Evolutionary conservation across 2,329 filamentous ascomycete species (phyloP).

Genomic region (Fusarium incarnatum): DNA sequence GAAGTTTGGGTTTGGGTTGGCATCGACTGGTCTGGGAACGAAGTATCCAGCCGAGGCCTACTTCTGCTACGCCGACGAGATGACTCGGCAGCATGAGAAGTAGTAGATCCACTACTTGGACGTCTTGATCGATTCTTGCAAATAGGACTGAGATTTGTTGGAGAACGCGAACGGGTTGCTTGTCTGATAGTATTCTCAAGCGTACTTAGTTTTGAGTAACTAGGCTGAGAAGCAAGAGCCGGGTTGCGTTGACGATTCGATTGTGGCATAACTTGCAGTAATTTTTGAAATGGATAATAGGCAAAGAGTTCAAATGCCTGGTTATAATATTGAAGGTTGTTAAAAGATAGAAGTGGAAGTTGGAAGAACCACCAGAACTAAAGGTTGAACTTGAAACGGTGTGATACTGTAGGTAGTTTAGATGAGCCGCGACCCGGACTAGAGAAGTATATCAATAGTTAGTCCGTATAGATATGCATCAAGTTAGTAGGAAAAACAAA

Average conservation of each 20-base stretch:
- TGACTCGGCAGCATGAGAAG: background rate
- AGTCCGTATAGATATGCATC: background rate
- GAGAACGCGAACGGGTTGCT: slow-evolving; percentile 27
- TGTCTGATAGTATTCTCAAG: slow-evolving; percentile 22
- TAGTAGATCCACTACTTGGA: slow-evolving; percentile 14
- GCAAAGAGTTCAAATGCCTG: slow-evolving; percentile 7
- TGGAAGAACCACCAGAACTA: background rate
- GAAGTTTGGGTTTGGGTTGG: slow-evolving; percentile 5
- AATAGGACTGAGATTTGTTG: slow-evolving; percentile 28
- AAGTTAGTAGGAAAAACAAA: background rate
- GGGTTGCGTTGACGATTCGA: slow-evolving; percentile 26
- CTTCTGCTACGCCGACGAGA: background rate
- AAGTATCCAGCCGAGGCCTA: slow-evolving; percentile 4
- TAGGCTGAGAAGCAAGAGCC: slow-evolving; percentile 8
- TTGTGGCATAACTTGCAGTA: slow-evolving; percentile 5
- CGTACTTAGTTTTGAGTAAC: slow-evolving; percentile 10
- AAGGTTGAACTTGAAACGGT: slow-evolving; percentile 2
- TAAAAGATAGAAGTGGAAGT: background rate
- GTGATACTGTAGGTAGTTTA: background rate
- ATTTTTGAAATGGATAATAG: slow-evolving; percentile 14
- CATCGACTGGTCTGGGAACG: background rate
- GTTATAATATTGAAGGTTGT: background rate
- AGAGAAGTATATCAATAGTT: background rate
- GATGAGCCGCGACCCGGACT: background rate
- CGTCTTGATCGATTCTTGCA: slow-evolving; percentile 11